Conservation (phyloP, 306 rosid genomes). For the Rosa chinensis region DNA sequence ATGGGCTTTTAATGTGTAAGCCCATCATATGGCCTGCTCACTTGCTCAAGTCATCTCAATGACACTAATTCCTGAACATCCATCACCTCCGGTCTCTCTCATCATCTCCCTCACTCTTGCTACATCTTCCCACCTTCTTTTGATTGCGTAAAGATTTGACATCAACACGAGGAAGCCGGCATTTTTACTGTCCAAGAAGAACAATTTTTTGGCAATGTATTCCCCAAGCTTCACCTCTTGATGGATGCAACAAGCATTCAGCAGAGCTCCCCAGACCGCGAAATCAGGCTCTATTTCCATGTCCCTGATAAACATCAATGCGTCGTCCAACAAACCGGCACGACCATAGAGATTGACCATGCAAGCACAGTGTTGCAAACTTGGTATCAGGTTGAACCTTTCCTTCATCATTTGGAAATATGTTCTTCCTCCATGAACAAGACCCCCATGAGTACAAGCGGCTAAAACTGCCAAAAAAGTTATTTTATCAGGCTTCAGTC, state of each 20-base stretch:
- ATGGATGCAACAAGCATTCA: conserved; percentile 68
- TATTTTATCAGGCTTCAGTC: conserved; percentile 63
- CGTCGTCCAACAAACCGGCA: conserved; percentile 65
- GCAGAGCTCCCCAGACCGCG: conserved; percentile 70
- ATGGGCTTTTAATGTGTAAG: background rate
- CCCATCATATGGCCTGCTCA: background rate
- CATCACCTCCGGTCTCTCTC: conserved; percentile 66
- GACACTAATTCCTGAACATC: conserved; percentile 59
- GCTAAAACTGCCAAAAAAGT: conserved; percentile 71
- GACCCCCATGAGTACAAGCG: conserved; percentile 70
- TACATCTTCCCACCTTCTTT: conserved; percentile 78
- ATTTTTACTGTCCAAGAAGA: conserved; percentile 48
- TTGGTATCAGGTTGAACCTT: conserved; percentile 49
- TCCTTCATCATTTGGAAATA: conserved; percentile 51
- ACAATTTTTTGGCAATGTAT: conserved; percentile 53
- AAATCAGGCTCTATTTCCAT: conserved; percentile 72
- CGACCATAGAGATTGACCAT: conserved; percentile 66
- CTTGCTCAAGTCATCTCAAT: conserved; percentile 35
- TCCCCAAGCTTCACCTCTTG: conserved; percentile 73
- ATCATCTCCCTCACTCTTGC: conserved; percentile 77
- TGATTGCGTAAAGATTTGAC: conserved; percentile 74
- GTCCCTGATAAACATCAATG: conserved; percentile 41
- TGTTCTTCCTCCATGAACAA: conserved; percentile 52
- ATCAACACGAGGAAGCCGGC: conserved; percentile 66
- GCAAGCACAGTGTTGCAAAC: conserved; percentile 70